Evolutionary conservation across 202 grass and related monocot species (phyloP).

Genomic region (Panicum hallii): DNA sequence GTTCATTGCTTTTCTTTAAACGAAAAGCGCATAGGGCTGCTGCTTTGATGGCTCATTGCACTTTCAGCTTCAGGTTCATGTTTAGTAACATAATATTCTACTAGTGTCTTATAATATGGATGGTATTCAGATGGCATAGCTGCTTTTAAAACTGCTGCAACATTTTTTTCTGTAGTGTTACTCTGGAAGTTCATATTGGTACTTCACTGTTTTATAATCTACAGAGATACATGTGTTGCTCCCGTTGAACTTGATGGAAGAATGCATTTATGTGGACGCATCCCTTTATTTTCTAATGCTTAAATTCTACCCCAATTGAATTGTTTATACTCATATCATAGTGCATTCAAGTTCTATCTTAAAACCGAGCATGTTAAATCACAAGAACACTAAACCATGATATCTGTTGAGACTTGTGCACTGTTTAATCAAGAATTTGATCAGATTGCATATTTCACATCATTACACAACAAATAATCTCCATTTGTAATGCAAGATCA

Average conservation of each 20-base stretch:
- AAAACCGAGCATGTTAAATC: neutral
- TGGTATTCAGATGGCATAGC: neutral
- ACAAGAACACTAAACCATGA: neutral
- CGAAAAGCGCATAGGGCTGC: neutral
- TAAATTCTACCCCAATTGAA: neutral
- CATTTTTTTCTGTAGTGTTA: neutral
- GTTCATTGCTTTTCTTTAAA: neutral
- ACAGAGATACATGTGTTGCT: neutral
- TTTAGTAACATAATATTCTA: neutral
- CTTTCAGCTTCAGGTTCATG: neutral
- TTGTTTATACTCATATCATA: neutral
- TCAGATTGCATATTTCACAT: neutral
- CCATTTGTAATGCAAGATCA: slow-evolving; percentile 11
- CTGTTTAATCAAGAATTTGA: neutral
- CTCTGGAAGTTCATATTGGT: slow-evolving; percentile 11
- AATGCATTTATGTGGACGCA: neutral
- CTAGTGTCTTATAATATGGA: neutral
- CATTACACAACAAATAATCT: neutral
- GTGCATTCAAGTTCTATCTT: neutral
- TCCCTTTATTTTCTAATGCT: neutral
- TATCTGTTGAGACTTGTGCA: neutral
- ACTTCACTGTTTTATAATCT: slow-evolving; percentile 6
- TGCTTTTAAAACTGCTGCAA: neutral
- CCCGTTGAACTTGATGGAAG: neutral
- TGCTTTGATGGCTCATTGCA: neutral